Base-by-base conservation (phyloP, 1,284 basidiomycete genomes). In the Apiotrichum gracile region DNA sequence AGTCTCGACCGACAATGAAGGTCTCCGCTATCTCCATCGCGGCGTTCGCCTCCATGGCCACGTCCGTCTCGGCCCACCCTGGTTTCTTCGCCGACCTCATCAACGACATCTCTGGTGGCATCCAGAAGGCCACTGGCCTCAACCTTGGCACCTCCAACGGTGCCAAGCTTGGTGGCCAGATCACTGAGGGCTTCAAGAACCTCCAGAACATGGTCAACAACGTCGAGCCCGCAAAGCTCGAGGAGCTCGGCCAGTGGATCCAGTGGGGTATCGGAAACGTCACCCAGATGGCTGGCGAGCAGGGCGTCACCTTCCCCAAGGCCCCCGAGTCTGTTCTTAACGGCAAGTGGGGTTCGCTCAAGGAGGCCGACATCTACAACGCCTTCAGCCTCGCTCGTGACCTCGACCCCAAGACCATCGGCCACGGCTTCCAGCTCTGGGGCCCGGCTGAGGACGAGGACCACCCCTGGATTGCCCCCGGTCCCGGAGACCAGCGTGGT, bases 401-500 rank as follows among this genome's bases (percentile, higher is more conserved):
- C 21, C 21, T 8, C 47, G 24, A 31, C 29, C 8, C 21, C 26
- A 25, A 14, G 16, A 25, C 35, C 17, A 26, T 34, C 19, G 43
- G 51, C 31, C 42, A 43, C 21, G 39, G 35, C 17, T 26, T 26
- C 33, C 25, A 42, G 27, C 25, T 51, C 37, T 56, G 51, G 50
- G 56, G 53, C 13, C 51, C 47, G 10, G 53, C 48, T 17, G 53
- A 59, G 49, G 50, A 63, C 51, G 61, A 41, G 21, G 48, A 26
- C n/a, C 66, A 68, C 52, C 65, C 64, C 4, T 70, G 54, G 53
- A 33, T 51, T 13, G 55, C 60, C 6, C 63, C 65, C 33, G 58
- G 61, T 3, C 61, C 60, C n/a, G 58, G 52, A 13, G 62, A 69
- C 45, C 57, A 57, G n/a, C 37, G 37, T 38, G 37, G 37, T 31